Evolutionary conservation across 176 grass and related monocot species (phyloP), one percentile per base, ranked within the genome.

Genomic region (Echinochloa phyllopogon): DNA sequence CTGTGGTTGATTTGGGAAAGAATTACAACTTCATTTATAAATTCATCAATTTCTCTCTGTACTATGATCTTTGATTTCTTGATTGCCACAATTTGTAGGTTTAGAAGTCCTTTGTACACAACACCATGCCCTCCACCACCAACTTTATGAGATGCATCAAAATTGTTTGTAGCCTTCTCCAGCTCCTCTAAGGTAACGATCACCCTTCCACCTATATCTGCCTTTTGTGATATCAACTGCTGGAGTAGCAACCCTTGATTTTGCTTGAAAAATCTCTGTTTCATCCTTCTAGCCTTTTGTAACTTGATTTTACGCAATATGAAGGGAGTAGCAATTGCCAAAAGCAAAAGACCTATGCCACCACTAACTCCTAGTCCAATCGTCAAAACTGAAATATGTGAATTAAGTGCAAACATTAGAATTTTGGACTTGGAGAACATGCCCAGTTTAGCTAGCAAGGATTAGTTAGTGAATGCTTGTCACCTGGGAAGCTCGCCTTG

Each of bases 41-140:
- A 94, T 1, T 94, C 73, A 8, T 91, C 21, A 0, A 88, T 94
- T 67, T 94, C 88, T 76, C 38, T 86, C n/a, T 91, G 82, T 15
- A 91, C 52, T 10, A 36, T 10, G 8, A 88, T 84, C 27, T 86
- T 94, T 51, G 92, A 86, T 80, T 94, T 94, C 82, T 91, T 91
- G 18, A 94, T 86, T 6, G 91, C 88, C 15, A 93, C 88, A 12
- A 93, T 85, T 12, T 69, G 37, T 40, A 90, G 84, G 11, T 90
- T 75, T n/a, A 93, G 20, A 63, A 93, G 87, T n/a, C 91, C 88
- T 84, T 93, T 90, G 18, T 85, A 90, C 6, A 93, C 88, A 5
- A 82, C 77, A 21, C 91, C 91, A 16, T 93, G 91, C 5, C 91
- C 91, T 18, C 91, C 91, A 15, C 76, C 61, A 43, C 87, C 91